Percentiles rank a stretch among this genome's conserved stretches.
Conservation (phyloP, 495 filamentous ascomycete genomes). For the Emericellopsis terricola region DNA sequence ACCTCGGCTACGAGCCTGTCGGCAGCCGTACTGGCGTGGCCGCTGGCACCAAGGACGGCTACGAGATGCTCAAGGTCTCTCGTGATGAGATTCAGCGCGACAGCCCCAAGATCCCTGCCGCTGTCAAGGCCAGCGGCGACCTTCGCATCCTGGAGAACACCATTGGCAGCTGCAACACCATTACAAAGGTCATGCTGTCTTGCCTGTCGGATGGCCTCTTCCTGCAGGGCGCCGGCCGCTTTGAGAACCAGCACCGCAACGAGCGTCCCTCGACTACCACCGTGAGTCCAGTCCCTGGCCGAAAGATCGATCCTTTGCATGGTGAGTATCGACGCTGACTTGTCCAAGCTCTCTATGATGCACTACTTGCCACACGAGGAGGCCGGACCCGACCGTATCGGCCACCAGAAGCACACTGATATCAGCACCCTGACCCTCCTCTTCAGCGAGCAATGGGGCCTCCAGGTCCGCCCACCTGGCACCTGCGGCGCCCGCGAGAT, state of each 20-base stretch:
- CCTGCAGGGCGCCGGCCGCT: conserved; percentile 21
- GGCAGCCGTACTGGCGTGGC: conserved; percentile 29
- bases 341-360: too few relatives aligned
- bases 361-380: too few relatives aligned
- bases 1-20: conserved; percentile 33
- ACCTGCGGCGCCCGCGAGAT: conserved; percentile 23
- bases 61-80: conserved; percentile 36
- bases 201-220: conserved; percentile 27
- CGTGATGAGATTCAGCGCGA: conserved; percentile 29
- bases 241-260: conserved; percentile 35
- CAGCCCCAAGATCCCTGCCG: conserved; percentile 21
- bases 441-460: conserved; percentile 36
- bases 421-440: conserved; percentile 40
- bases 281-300: too few relatives aligned
- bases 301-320: too few relatives aligned
- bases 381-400: too few relatives aligned
- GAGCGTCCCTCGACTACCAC: conserved; percentile 28
- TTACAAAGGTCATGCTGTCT: conserved; percentile 32
- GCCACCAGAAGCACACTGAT: too few relatives aligned
- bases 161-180: conserved; percentile 28
- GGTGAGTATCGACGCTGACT: too few relatives aligned
- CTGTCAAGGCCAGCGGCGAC: conserved; percentile 29
- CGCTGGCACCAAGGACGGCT: conserved; percentile 30
- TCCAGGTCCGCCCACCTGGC: conserved; percentile 32
- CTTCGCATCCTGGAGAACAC: conserved; percentile 25